A percentile compares a stretch with the other conserved stretches of the same genome.
Evolutionary conservation across 305 asterid species (phyloP).

Genomic region (Fraxinus albicans): DNA sequence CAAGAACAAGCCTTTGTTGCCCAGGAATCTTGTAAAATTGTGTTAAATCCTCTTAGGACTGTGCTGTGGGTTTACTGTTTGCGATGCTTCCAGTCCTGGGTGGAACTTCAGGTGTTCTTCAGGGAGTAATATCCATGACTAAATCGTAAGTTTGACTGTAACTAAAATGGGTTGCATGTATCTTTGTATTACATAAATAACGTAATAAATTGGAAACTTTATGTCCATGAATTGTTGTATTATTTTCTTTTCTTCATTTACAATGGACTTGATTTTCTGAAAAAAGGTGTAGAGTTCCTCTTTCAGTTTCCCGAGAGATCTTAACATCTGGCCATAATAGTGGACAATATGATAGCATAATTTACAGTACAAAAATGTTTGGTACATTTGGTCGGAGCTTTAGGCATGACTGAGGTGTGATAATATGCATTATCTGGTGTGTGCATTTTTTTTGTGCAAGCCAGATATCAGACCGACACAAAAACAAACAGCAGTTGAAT

Average conservation of each 20-base stretch:
- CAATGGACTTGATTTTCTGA: slow-evolving; percentile 2
- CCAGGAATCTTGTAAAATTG: neutral
- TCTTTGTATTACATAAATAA: neutral
- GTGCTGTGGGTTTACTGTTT: slow-evolving; percentile 97
- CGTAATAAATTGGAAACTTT: neutral
- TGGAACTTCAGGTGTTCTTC: slow-evolving; percentile 93
- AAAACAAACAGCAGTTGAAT: neutral
- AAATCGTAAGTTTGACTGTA: slow-evolving; percentile 68
- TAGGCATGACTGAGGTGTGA: neutral
- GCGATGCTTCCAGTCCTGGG: slow-evolving; percentile 98
- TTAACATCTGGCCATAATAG: neutral
- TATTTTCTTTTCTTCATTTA: neutral
- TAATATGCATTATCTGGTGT: neutral
- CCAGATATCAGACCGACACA: neutral
- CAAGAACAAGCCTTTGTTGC: neutral
- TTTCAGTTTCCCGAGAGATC: neutral
- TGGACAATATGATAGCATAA: neutral
- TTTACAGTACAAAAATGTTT: neutral
- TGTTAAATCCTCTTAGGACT: slow-evolving; percentile 59
- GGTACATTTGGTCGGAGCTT: neutral
- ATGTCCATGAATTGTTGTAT: neutral
- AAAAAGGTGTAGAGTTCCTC: slow-evolving; percentile 1
- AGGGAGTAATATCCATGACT: slow-evolving; percentile 93
- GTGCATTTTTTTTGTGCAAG: neutral
- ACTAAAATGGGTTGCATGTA: neutral